Percentiles rank a stretch among this genome's conserved stretches.
These are phyloP conservation scores for Tephrocybe sp. DNA, from an alignment of 768 basidiomycete genomes.

Conservation along the genomic window DNA sequence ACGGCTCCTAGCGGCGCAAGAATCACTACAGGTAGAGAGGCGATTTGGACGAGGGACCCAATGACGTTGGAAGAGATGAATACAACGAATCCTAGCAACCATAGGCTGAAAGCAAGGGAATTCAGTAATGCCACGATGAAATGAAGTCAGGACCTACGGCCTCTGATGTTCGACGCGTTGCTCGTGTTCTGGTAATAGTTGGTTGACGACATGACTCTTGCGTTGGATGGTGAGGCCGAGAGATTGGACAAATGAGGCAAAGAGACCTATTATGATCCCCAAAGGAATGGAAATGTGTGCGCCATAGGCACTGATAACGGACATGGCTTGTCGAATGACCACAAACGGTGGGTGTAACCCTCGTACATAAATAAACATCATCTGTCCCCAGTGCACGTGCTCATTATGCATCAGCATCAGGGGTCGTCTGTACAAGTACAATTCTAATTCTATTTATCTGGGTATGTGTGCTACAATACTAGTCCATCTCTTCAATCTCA, in stretches of 20 bases:
- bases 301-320: constrained; percentile 12
- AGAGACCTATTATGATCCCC: constrained; percentile 60
- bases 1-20: constrained; percentile 92
- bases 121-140: neutral
- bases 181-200: constrained; percentile 58
- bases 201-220: constrained; percentile 88
- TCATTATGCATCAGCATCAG: too few species aligned
- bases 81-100: constrained; percentile 83
- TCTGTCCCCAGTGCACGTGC: too few species aligned
- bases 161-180: constrained; percentile 72
- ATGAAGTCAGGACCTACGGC: constrained; percentile 45
- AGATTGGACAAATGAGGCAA: constrained; percentile 87
- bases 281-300: constrained; percentile 44
- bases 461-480: constrained; percentile 14
- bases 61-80: constrained; percentile 88
- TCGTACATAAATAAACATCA: too few species aligned
- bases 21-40: constrained; percentile 90
- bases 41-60: constrained; percentile 89
- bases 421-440: too few species aligned
- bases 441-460: too few species aligned
- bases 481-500: constrained; percentile 68
- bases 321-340: constrained; percentile 4
- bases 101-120: constrained; percentile 49
- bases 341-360: neutral
- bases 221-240: constrained; percentile 90